phyloP scores from a whole-genome alignment of 2,329 filamentous ascomycete genomes.

The Alternaria hordeiaustralica region DNA sequence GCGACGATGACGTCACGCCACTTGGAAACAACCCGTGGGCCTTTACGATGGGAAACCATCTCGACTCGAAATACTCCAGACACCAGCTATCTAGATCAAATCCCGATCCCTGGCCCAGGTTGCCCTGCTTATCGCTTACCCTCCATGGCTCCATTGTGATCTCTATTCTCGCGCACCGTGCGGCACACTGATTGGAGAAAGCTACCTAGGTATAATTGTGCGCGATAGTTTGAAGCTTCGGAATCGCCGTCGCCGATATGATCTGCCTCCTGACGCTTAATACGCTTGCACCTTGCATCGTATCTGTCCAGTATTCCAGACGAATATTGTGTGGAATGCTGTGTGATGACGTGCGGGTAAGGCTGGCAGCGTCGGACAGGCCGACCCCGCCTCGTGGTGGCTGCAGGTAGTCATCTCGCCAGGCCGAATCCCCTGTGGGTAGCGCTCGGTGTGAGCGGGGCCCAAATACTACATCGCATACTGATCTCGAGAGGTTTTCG shows the following conservation, averaged over 20 bases:
- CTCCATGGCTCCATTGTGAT: not conserved
- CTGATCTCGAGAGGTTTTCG: not conserved
- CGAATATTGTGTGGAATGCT: not conserved
- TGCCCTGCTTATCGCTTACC: not conserved
- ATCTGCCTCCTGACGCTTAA: not conserved
- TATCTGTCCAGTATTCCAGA: not conserved
- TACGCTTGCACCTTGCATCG: not conserved
- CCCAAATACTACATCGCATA: not conserved
- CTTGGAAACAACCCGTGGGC: not conserved
- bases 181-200: not conserved
- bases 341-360: not conserved
- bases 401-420: not conserved
- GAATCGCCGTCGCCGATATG: not conserved
- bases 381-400: not conserved
- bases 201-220: not conserved
- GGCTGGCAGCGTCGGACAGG: not conserved
- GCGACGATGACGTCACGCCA: not conserved
- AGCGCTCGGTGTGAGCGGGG: not conserved
- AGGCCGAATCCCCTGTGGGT: not conserved
- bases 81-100: not conserved
- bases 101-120: not conserved
- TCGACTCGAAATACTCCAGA: not conserved
- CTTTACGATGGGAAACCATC: not conserved
- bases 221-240: not conserved
- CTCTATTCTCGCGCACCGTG: not conserved